Base-by-base conservation (phyloP, 495 filamentous ascomycete genomes). In the Podospora sp. region DNA sequence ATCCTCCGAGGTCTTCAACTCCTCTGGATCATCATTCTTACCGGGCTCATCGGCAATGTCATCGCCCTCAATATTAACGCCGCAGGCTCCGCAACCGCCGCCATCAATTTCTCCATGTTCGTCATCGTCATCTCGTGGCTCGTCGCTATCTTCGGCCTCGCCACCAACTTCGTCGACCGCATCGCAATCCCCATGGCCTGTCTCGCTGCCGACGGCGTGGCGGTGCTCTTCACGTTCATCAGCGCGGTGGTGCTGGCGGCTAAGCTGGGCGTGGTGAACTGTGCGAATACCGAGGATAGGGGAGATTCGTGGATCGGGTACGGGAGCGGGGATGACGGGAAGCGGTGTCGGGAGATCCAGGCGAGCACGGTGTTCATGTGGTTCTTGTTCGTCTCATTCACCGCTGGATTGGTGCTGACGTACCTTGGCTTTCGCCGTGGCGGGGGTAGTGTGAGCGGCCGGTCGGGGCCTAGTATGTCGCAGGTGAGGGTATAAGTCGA, bases 71-170 rank as follows among this genome's bases (percentile, higher is more conserved):
- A 82, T 70, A 62, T 76, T 29, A 61, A 58, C 69, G 80, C 77
- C 59, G 72, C 80, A 26, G 61, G 60, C 29, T 65, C 70, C 8
- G 76, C 78, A 35, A 75, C 73, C 24, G 73, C 80, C 20, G 78
- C 81, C 68, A 72, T 83, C 73, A 83, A 83, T 75, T 84, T 83
- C 74, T 68, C 77, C 71, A 83, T 84, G 77, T 84, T 84, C 70
- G 80, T 81, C 29, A 73, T 78, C 50, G 80, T 76, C 0, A n/a
- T 81, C 46, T 73, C 79, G 1, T 84, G 81, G 81, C 59, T 84
- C 0, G 72, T 75, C 35, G 66, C 75, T 6, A 59, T 84, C 25
- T 79, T 76, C 63, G 80, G 76, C 6, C 66, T 82, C 0, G 65
- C 74, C n/a, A 67, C 75, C 18, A 61, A 70, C 65, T 61, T 81